phyloP scores from a whole-genome alignment of 495 filamentous ascomycete genomes.

The Penicillium paxilli region DNA sequence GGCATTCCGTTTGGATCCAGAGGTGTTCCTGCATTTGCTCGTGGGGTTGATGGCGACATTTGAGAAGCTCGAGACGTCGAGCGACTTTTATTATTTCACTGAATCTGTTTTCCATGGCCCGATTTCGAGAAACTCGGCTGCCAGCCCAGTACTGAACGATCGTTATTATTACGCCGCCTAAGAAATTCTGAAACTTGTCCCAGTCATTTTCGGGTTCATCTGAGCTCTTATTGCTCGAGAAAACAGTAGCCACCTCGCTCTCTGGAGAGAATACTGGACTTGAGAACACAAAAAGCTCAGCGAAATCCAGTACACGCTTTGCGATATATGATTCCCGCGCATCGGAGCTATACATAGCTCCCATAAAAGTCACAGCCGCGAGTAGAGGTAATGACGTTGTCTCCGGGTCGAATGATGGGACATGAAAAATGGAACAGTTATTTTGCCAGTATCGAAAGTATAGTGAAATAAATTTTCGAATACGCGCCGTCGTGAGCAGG shows the following conservation, averaged over 20 bases:
- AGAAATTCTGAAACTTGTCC: constrained; percentile 44
- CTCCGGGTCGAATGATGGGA: constrained; percentile 41
- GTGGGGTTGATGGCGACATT: constrained; percentile 30
- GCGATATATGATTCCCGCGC: constrained; percentile 37
- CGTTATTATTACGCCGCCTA: constrained; percentile 44
- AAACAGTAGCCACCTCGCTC: constrained; percentile 35
- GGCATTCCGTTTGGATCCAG: constrained; percentile 49
- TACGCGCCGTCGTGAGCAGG: constrained; percentile 41
- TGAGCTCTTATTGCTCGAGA: constrained; percentile 19
- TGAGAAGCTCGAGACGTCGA: constrained; percentile 38
- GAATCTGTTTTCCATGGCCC: constrained; percentile 48
- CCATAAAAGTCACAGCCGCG: constrained; percentile 42
- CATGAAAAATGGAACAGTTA: constrained; percentile 43
- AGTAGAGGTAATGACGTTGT: constrained; percentile 37
- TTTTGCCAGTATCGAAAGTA: constrained; percentile 51
- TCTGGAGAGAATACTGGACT: constrained; percentile 43
- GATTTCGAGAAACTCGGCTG: constrained; percentile 35
- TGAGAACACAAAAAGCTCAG: constrained; percentile 47
- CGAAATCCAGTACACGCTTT: constrained; percentile 46
- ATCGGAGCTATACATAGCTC: constrained; percentile 48
- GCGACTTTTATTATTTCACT: constrained; percentile 43
- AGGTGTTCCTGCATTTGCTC: constrained; percentile 31
- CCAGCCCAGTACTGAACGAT: constrained; percentile 51
- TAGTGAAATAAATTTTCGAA: constrained; percentile 39
- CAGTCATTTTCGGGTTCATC: constrained; percentile 33